These are phyloP conservation scores for Triticum urartu DNA, from an alignment of 176 grass and related monocot genomes.

Conservation along the genomic window DNA sequence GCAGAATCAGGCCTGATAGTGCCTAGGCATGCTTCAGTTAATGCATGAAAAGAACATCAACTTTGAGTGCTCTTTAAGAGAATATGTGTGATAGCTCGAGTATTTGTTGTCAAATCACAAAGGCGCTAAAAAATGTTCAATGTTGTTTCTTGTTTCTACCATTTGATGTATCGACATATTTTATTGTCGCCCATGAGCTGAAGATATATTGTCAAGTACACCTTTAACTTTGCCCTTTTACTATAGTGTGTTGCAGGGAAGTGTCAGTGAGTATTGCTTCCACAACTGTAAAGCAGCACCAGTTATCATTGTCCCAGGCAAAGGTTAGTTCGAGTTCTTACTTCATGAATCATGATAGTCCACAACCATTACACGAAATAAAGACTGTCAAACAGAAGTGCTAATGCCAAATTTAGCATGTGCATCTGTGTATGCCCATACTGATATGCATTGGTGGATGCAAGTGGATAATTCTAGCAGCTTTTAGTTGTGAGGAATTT, in stretches of 20 bases:
- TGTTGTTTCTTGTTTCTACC: neutral
- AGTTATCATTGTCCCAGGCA: slow-evolving; percentile 84
- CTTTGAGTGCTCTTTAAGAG: neutral
- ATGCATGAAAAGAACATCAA: slow-evolving; percentile 3
- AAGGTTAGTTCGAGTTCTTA: slow-evolving; percentile 56
- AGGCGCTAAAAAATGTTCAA: neutral
- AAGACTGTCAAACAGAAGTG: neutral
- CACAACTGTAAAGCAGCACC: slow-evolving; percentile 93
- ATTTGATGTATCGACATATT: slow-evolving; percentile 24
- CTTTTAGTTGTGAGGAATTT: neutral
- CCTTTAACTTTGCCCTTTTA: slow-evolving; percentile 34
- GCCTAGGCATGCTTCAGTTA: slow-evolving; percentile 9
- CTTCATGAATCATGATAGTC: slow-evolving; percentile 32
- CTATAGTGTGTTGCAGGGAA: slow-evolving; percentile 81
- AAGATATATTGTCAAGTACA: slow-evolving; percentile 29
- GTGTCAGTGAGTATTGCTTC: slow-evolving; percentile 81
- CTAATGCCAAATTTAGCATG: neutral
- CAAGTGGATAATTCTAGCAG: slow-evolving; percentile 1
- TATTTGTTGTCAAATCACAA: slow-evolving; percentile 19
- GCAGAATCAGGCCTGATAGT: slow-evolving; percentile 10
- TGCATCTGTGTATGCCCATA: slow-evolving; percentile 24
- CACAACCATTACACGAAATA: slow-evolving; percentile 2
- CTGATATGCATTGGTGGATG: slow-evolving; percentile 7
- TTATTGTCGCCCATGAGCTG: slow-evolving; percentile 17
- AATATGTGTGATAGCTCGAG: slow-evolving; percentile 16